Conservation (phyloP, 2,329 filamentous ascomycete species). For the Lecanosticta acicola region DNA sequence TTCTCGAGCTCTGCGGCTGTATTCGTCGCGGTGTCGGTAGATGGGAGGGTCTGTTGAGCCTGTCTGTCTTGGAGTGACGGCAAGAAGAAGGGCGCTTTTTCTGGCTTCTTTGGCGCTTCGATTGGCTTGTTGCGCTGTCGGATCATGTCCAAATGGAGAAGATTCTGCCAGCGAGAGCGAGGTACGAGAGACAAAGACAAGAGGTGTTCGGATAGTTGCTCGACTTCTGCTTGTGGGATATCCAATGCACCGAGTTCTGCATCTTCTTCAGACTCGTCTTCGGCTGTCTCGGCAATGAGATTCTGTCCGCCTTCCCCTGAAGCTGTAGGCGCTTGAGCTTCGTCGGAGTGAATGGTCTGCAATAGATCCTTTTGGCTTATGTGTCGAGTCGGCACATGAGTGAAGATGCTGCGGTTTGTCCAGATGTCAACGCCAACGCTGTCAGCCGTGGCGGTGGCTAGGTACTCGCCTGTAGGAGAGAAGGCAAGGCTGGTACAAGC, state of each 20-base stretch:
- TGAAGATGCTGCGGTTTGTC: constrained; percentile 91
- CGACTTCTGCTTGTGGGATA: constrained; percentile 44
- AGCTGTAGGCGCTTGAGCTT: constrained; percentile 53
- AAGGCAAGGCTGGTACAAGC: constrained; percentile 82
- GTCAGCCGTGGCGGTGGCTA: constrained; percentile 81
- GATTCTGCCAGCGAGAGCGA: constrained; percentile 86
- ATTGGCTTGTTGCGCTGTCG: constrained; percentile 88
- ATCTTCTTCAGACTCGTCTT: constrained; percentile 48
- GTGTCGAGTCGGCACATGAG: constrained; percentile 77
- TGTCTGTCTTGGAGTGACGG: constrained; percentile 53
- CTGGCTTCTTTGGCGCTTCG: constrained; percentile 82
- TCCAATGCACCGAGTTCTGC: constrained; percentile 47
- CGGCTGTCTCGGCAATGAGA: constrained; percentile 70
- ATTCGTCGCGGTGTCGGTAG: constrained; percentile 19
- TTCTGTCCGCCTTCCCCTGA: constrained; percentile 77
- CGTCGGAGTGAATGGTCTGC: constrained; percentile 43
- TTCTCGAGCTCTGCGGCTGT: constrained; percentile 27
- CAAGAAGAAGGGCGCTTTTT: constrained; percentile 94
- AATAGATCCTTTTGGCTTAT: constrained; percentile 72
- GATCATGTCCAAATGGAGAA: constrained; percentile 87
- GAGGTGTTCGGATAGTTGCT: constrained; percentile 64
- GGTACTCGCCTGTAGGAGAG: constrained; percentile 82
- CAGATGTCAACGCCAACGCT: constrained; percentile 87
- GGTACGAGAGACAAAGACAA: constrained; percentile 86
- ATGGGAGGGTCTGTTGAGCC: constrained; percentile 3